These are phyloP conservation scores for Maudiozyma saulgeensis DNA, from an alignment of 805 yeast species.

Conservation along the genomic window DNA sequence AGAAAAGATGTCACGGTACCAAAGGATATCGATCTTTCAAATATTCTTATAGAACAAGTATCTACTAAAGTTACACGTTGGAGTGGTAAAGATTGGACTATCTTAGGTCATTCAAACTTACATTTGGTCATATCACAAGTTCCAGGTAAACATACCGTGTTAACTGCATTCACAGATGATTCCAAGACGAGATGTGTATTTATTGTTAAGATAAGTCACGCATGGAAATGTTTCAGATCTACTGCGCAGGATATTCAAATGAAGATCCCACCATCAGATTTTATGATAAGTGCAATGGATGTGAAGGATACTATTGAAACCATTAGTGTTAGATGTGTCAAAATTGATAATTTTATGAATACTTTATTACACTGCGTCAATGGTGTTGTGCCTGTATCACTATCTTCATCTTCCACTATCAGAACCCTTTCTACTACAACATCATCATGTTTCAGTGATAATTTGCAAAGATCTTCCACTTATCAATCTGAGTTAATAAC, in stretches of 20 bases:
- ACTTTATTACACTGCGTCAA: constrained; percentile 16
- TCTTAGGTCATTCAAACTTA: constrained; percentile 6
- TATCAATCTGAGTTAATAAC: constrained; percentile 4
- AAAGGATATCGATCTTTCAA: background rate
- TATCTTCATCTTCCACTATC: constrained; percentile 20
- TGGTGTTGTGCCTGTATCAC: constrained; percentile 8
- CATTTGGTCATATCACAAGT: constrained; percentile 5
- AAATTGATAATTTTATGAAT: constrained; percentile 14
- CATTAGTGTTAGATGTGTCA: constrained; percentile 17
- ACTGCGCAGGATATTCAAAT: constrained; percentile 28
- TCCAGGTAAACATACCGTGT: constrained; percentile 5
- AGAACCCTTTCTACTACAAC: constrained; percentile 19
- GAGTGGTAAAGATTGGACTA: constrained; percentile 19
- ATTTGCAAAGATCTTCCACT: constrained; percentile 7
- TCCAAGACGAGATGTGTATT: constrained; percentile 8
- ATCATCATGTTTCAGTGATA: constrained; percentile 15
- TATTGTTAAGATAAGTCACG: constrained; percentile 10
- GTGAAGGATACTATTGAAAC: constrained; percentile 4
- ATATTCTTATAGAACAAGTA: constrained; percentile 2
- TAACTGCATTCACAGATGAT: constrained; percentile 9
- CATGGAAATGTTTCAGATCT: constrained; percentile 18
- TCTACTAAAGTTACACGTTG: constrained; percentile 17
- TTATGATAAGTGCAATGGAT: constrained; percentile 9
- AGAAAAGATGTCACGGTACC: background rate
- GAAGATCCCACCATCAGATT: constrained; percentile 10